A percentile compares a stretch with the other conserved stretches of the same genome.
Conservation (phyloP, 202 grass and related monocot species). For the Setaria viridis region DNA sequence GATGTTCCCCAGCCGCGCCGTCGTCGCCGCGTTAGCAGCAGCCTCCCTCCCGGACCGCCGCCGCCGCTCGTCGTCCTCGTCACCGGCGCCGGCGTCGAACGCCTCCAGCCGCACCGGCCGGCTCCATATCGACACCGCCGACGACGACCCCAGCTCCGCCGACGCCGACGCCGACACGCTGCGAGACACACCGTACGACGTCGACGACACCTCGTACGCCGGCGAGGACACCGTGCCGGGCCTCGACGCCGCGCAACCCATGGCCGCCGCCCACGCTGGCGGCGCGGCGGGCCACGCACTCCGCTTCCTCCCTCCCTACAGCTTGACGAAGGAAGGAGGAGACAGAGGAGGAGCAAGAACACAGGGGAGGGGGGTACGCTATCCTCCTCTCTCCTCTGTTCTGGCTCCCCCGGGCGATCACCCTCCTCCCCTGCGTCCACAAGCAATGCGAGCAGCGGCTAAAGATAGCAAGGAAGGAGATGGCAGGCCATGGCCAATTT, state of each 20-base stretch:
- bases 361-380: conserved; percentile 1
- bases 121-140: conserved; percentile 45
- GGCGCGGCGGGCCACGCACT: neutral
- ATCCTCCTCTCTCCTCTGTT: conserved; percentile 39
- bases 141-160: conserved; percentile 10
- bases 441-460: conserved; percentile 42
- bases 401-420: conserved; percentile 33
- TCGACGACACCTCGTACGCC: conserved; percentile 52
- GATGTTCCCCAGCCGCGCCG: conserved; percentile 55
- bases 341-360: conserved; percentile 59
- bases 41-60: neutral
- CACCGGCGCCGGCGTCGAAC: neutral
- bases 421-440: conserved; percentile 8
- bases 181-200: conserved; percentile 48
- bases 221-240: conserved; percentile 54
- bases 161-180: conserved; percentile 42
- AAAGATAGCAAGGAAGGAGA: conserved; percentile 58
- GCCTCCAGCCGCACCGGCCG: conserved; percentile 46
- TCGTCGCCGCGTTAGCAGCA: neutral
- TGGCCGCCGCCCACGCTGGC: conserved; percentile 5
- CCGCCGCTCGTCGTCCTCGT: conserved; percentile 29
- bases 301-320: neutral
- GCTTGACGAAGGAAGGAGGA: neutral
- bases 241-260: conserved; percentile 88
- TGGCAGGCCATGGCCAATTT: neutral